Conservation (phyloP, 495 filamentous ascomycete genomes). For the Pyrenula aspistea region DNA sequence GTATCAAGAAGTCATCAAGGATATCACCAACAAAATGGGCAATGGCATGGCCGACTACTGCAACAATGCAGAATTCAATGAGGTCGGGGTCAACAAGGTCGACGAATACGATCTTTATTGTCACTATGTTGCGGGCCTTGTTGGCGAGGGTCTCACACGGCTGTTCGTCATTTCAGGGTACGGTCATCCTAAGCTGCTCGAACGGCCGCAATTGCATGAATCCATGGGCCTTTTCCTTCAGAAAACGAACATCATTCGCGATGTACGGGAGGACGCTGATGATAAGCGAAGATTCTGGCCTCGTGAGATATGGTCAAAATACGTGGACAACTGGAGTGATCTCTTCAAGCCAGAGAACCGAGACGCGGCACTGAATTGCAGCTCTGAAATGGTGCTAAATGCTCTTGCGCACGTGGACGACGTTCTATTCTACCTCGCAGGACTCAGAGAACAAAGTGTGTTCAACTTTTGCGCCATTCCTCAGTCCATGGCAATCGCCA, state of each 20-base stretch:
- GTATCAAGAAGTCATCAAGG: conserved; percentile 80
- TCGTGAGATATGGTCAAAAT: conserved; percentile 89
- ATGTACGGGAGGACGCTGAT: conserved; percentile 78
- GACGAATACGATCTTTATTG: conserved; percentile 92
- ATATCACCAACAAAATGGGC: conserved; percentile 91
- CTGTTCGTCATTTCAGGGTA: conserved; percentile 82
- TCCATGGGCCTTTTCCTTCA: conserved; percentile 96
- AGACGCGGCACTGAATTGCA: conserved; percentile 73
- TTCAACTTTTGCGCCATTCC: conserved; percentile 99
- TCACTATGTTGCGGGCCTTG: conserved; percentile 93
- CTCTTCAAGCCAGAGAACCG: conserved; percentile 73
- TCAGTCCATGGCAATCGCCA: conserved; percentile 97
- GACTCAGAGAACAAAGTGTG: conserved; percentile 90
- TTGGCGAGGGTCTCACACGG: conserved; percentile 84
- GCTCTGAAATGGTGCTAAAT: conserved; percentile 88
- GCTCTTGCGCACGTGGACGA: conserved; percentile 81
- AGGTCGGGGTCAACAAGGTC: conserved; percentile 68
- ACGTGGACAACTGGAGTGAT: conserved; percentile 81
- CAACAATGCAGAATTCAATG: conserved; percentile 65
- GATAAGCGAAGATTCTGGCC: conserved; percentile 90
- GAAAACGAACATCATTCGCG: conserved; percentile 97
- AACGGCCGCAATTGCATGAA: conserved; percentile 71
- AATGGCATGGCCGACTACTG: conserved; percentile 97
- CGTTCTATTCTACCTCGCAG: conserved; percentile 94
- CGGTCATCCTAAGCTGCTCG: conserved; percentile 72